A percentile compares a stretch with the other conserved stretches of the same genome.
phyloP scores from a whole-genome alignment of 108 stramenopile genomes.

The Thalassiosira profunda region DNA sequence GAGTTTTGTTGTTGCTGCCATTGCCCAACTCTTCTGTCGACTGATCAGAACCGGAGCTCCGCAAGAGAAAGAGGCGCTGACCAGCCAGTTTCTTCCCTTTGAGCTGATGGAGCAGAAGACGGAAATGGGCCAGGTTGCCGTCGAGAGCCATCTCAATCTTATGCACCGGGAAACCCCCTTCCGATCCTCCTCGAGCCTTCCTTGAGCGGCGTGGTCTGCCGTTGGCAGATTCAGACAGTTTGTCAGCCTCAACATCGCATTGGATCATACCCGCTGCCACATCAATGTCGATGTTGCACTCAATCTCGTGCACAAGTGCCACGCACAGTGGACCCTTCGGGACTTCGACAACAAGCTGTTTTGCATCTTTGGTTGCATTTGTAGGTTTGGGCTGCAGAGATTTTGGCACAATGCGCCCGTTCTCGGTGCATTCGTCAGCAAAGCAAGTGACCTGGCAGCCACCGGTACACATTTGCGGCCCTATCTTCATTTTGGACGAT shows the following conservation, averaged over 20 bases:
- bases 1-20: slow-evolving; percentile 4
- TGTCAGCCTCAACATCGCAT: slow-evolving; percentile 3
- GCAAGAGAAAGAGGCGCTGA: slow-evolving; percentile 31
- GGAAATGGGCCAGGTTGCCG: slow-evolving; percentile 42
- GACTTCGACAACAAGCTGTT: not conserved
- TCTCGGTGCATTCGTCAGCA: not conserved
- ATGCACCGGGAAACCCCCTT: slow-evolving; percentile 16
- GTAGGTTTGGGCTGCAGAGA: not conserved
- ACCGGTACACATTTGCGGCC: not conserved
- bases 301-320: slow-evolving; percentile 43
- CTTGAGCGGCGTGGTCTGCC: slow-evolving; percentile 33
- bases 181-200: slow-evolving; percentile 14
- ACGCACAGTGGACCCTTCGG: slow-evolving; percentile 8
- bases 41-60: not conserved
- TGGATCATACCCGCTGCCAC: slow-evolving; percentile 36
- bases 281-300: slow-evolving; percentile 24
- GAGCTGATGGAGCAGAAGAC: slow-evolving; percentile 38
- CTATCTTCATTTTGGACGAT: not conserved
- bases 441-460: not conserved
- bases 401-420: slow-evolving; percentile 1
- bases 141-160: slow-evolving; percentile 28
- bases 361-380: not conserved
- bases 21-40: slow-evolving; percentile 12
- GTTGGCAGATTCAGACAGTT: not conserved
- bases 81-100: slow-evolving; percentile 21